Evolutionary conservation across 1,284 basidiomycete species (phyloP).

Genomic region (Pyrrhoderma lamaoense): DNA sequence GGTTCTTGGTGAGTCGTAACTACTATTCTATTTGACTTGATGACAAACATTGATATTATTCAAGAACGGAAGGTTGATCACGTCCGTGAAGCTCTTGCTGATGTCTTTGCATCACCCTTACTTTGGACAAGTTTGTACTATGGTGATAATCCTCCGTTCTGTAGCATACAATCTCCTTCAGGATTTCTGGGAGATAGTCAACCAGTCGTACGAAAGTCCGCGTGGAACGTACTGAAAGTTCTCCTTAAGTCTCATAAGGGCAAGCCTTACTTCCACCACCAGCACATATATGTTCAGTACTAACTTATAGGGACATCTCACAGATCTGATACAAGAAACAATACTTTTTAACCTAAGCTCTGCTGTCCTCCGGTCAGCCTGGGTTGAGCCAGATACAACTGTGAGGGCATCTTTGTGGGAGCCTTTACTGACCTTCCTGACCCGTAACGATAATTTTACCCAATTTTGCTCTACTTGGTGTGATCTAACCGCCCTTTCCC

Average conservation of each 20-base stretch:
- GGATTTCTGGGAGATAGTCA: conserved; percentile 53
- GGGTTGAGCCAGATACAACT: conserved; percentile 63
- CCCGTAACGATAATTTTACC: conserved; percentile 48
- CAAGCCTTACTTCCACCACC: neutral
- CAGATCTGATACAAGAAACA: conserved; percentile 32
- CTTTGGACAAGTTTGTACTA: conserved; percentile 57
- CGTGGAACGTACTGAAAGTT: conserved; percentile 47
- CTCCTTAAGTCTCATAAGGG: conserved; percentile 40
- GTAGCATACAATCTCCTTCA: conserved; percentile 26
- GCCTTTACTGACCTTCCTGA: conserved; percentile 63
- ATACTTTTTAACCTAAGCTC: conserved; percentile 44
- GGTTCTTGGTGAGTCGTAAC: conserved; percentile 42
- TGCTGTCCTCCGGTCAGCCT: conserved; percentile 65
- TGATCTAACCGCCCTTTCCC: neutral
- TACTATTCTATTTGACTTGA: conserved; percentile 9
- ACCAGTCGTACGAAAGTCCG: conserved; percentile 58
- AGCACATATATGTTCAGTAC: too few species aligned
- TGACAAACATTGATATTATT: neutral
- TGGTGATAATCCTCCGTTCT: conserved; percentile 38
- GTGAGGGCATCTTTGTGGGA: conserved; percentile 67
- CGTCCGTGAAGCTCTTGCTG: conserved; percentile 23
- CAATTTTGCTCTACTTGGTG: neutral
- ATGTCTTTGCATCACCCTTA: conserved; percentile 42
- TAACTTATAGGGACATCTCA: too few species aligned
- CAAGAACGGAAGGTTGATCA: conserved; percentile 14